Evolutionary conservation across 2,329 filamentous ascomycete species (phyloP).

Genomic region (Apiospora hydei): DNA sequence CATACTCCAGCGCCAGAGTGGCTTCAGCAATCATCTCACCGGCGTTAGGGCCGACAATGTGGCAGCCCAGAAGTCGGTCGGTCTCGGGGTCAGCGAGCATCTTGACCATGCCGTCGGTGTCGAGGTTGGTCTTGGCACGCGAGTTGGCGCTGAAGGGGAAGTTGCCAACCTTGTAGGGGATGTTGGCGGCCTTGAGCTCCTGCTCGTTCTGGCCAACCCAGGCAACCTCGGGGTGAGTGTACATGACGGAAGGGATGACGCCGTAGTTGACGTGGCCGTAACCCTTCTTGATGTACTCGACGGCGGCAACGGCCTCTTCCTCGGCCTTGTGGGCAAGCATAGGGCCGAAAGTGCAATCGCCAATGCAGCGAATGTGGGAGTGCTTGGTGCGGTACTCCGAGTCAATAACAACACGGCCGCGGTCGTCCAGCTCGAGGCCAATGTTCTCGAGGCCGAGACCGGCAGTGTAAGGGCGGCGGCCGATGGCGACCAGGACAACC

Average conservation of each 20-base stretch:
- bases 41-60: slow-evolving; percentile 95
- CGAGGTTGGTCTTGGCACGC: slow-evolving; percentile 97
- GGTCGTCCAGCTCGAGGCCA: slow-evolving; percentile 89
- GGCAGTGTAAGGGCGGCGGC: slow-evolving; percentile 90
- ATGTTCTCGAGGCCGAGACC: slow-evolving; percentile 94
- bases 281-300: slow-evolving; percentile 98
- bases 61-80: slow-evolving; percentile 91
- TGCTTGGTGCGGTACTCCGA: slow-evolving; percentile 98
- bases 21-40: slow-evolving; percentile 99
- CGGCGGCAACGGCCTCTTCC: slow-evolving; percentile 92
- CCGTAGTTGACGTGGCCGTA: slow-evolving; percentile 99
- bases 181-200: slow-evolving; percentile 87
- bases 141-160: slow-evolving; percentile 99
- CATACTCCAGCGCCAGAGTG: slow-evolving; percentile 94
- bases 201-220: slow-evolving; percentile 99
- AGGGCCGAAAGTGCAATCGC: slow-evolving; percentile 94
- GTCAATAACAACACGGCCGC: slow-evolving; percentile 95
- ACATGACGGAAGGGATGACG: slow-evolving; percentile 98
- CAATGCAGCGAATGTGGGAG: slow-evolving; percentile 95
- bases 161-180: slow-evolving; percentile 90
- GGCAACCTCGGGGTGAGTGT: slow-evolving; percentile 97
- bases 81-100: slow-evolving; percentile 97
- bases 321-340: slow-evolving; percentile 99
- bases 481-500: slow-evolving; percentile 95
- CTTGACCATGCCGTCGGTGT: slow-evolving; percentile 96